Evolutionary conservation across 768 basidiomycete species (phyloP).

Genomic region (Termitomyces sp.): DNA sequence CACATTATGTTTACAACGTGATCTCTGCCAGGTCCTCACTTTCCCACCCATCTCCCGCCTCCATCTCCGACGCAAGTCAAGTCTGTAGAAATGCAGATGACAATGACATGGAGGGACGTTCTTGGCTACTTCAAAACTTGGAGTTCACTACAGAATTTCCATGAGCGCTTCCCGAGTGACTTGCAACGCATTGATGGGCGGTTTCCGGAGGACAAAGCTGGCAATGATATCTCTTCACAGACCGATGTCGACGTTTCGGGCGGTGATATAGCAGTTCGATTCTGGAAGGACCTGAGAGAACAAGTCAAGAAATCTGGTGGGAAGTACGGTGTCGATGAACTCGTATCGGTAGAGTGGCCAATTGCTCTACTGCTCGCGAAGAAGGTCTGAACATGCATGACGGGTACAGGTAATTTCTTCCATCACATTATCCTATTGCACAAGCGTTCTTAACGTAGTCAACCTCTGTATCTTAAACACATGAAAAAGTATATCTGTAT

Average conservation of each 20-base stretch:
- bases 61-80: conserved; percentile 18
- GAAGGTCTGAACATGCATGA: conserved; percentile 7
- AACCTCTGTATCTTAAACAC: neutral
- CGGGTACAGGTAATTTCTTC: neutral
- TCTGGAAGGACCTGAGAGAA: conserved; percentile 50
- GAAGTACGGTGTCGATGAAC: conserved; percentile 29
- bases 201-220: conserved; percentile 26
- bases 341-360: conserved; percentile 46
- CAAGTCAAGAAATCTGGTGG: conserved; percentile 26
- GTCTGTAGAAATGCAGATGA: conserved; percentile 52
- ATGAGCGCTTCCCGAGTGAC: conserved; percentile 59
- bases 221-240: neutral
- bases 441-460: neutral
- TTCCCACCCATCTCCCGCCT: conserved; percentile 10
- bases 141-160: conserved; percentile 65
- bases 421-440: neutral
- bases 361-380: conserved; percentile 36
- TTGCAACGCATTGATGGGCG: conserved; percentile 25
- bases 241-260: conserved; percentile 27
- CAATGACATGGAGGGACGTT: conserved; percentile 61
- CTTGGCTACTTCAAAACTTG: conserved; percentile 67
- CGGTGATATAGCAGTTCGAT: conserved; percentile 61
- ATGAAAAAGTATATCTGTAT: neutral
- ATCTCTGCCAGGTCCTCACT: conserved; percentile 6
- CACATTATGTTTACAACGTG: neutral